Conservation (phyloP, 2,329 filamentous ascomycete species). For the Xylariales sp. region DNA sequence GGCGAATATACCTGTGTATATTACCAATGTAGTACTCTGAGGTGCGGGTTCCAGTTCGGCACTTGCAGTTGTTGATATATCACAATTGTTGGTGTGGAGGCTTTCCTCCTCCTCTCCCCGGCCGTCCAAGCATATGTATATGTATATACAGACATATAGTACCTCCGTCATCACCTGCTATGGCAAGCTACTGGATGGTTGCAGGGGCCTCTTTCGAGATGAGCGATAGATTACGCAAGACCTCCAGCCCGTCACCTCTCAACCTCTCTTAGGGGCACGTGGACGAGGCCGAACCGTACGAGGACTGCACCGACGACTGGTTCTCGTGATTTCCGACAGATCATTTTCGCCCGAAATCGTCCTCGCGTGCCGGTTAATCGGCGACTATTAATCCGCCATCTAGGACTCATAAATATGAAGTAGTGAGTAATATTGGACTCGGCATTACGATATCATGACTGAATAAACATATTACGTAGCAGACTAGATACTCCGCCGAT, state of each 20-base stretch:
- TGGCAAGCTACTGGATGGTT: not conserved
- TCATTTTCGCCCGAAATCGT: slow-evolving; percentile 18
- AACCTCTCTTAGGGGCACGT: slow-evolving; percentile 4
- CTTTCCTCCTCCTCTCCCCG: slow-evolving; percentile 5
- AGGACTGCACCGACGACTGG: slow-evolving; percentile 1
- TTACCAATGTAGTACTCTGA: slow-evolving; percentile 19
- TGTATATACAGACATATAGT: not conserved
- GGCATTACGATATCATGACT: not conserved
- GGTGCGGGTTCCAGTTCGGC: slow-evolving; percentile 10
- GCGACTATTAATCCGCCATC: not conserved
- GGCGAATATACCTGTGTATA: not conserved
- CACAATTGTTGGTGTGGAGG: slow-evolving; percentile 11
- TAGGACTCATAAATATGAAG: not conserved
- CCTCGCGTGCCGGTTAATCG: slow-evolving; percentile 15
- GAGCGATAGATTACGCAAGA: slow-evolving; percentile 9
- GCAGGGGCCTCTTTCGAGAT: not conserved
- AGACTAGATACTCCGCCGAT: not conserved
- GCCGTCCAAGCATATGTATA: not conserved
- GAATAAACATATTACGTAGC: not conserved
- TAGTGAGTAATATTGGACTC: not conserved
- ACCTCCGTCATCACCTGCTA: slow-evolving; percentile 3
- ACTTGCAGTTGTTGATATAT: slow-evolving; percentile 24
- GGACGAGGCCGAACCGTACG: not conserved
- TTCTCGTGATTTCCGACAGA: slow-evolving; percentile 15
- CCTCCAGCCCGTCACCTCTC: not conserved